phyloP scores from a whole-genome alignment of 164 flowering plant genomes.

The Aristolochia contorta region DNA sequence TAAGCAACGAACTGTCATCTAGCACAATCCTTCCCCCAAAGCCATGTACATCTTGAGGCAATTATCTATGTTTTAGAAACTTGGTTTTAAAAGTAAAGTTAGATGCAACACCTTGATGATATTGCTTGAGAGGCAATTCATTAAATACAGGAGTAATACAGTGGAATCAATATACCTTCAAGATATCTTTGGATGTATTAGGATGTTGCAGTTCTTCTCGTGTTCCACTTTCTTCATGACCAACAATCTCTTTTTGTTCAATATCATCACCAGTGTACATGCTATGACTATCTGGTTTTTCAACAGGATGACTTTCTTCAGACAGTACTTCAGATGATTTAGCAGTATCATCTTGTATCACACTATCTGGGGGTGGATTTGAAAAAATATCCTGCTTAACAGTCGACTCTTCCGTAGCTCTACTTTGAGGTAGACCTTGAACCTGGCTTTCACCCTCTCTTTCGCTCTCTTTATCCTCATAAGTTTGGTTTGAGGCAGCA shows the following conservation, averaged over 20 bases:
- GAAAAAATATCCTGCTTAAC: slow-evolving; percentile 21
- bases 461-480: slow-evolving; percentile 16
- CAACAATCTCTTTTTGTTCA: slow-evolving; percentile 21
- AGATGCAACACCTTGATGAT: no score
- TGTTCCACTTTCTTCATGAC: neutral
- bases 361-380: slow-evolving; percentile 9
- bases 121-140: no score
- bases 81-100: no score
- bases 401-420: slow-evolving; percentile 13
- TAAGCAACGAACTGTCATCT: no score
- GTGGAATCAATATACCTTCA: slow-evolving; percentile 4
- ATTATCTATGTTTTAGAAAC: no score
- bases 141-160: no score
- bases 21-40: no score
- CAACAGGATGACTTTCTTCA: slow-evolving; percentile 19
- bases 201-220: no score
- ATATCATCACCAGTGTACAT: slow-evolving; percentile 10
- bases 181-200: slow-evolving; percentile 8
- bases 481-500: slow-evolving; percentile 10
- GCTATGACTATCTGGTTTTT: slow-evolving; percentile 4
- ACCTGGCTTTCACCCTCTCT: slow-evolving; percentile 10
- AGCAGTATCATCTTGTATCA: slow-evolving; percentile 17
- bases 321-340: slow-evolving; percentile 17
- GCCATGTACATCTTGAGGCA: no score
- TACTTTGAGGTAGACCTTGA: slow-evolving; percentile 10